phyloP scores from a whole-genome alignment of 768 basidiomycete genomes.

The Suillus americanus region DNA sequence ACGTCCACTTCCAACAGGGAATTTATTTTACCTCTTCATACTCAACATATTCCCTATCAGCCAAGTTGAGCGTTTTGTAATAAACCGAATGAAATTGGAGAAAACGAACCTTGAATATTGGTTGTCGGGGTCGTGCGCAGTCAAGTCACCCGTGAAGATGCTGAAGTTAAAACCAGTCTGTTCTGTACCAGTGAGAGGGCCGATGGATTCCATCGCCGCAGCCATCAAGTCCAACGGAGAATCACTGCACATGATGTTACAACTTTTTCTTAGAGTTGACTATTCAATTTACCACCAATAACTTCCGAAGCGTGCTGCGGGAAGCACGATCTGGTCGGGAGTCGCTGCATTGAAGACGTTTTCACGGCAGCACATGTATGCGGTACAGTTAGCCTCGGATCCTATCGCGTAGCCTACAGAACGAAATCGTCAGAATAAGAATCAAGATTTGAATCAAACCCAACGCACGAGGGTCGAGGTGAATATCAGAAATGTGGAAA shows the following conservation, averaged over 20 bases:
- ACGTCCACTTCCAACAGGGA: neutral
- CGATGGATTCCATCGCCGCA: slow-evolving; percentile 64
- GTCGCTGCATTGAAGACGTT: slow-evolving; percentile 47
- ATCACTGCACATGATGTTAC: slow-evolving; percentile 40
- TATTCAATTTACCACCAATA: slow-evolving; percentile 44
- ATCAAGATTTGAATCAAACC: neutral
- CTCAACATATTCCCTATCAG: slow-evolving; percentile 50
- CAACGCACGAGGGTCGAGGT: slow-evolving; percentile 48
- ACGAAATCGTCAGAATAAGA: neutral
- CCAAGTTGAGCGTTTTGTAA: neutral
- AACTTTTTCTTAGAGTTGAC: neutral
- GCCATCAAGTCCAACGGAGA: slow-evolving; percentile 56
- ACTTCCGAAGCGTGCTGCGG: slow-evolving; percentile 66
- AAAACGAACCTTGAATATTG: slow-evolving; percentile 54
- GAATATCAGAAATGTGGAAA: slow-evolving; percentile 49
- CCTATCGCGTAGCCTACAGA: slow-evolving; percentile 62
- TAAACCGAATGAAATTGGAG: neutral
- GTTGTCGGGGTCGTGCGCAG: slow-evolving; percentile 68
- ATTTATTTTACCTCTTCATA: slow-evolving; percentile 53
- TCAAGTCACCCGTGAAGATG: slow-evolving; percentile 72
- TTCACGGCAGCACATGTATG: slow-evolving; percentile 60
- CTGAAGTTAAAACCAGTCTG: slow-evolving; percentile 61
- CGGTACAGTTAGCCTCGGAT: slow-evolving; percentile 67
- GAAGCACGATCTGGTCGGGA: slow-evolving; percentile 45
- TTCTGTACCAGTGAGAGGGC: slow-evolving; percentile 59